phyloP scores from a whole-genome alignment of 2,329 filamentous ascomycete species.

The Colletotrichum phormii region DNA sequence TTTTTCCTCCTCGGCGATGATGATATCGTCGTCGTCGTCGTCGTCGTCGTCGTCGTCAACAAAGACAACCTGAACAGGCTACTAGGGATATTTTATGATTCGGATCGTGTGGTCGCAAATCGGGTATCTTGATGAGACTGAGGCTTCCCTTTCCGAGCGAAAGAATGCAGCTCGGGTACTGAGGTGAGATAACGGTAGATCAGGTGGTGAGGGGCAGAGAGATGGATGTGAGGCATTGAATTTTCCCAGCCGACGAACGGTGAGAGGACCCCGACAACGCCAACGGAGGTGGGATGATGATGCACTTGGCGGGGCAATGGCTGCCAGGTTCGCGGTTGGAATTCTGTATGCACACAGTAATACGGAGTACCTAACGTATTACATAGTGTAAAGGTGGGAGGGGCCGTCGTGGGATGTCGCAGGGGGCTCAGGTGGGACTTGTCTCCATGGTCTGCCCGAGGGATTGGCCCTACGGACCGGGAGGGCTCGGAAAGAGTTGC shows the following conservation, averaged over 20 bases:
- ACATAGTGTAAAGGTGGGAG: neutral
- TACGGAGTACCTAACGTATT: no score
- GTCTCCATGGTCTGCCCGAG: neutral
- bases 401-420: neutral
- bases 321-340: constrained; percentile 18
- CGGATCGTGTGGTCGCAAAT: neutral
- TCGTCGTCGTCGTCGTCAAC: neutral
- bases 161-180: constrained; percentile 19
- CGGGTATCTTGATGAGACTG: neutral
- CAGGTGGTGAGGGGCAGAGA: constrained; percentile 5
- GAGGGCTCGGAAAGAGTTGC: constrained; percentile 2
- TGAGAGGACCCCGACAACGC: constrained; percentile 25
- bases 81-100: neutral
- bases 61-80: neutral
- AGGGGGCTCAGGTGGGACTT: constrained; percentile 1
- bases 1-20: neutral
- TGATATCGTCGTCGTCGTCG: no score
- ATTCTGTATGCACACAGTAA: neutral
- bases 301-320: constrained; percentile 29
- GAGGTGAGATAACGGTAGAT: constrained; percentile 24
- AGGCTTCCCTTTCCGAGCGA: constrained; percentile 7
- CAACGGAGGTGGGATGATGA: constrained; percentile 32
- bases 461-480: constrained; percentile 11
- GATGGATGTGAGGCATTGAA: constrained; percentile 11
- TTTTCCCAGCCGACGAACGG: constrained; percentile 30